Evolutionary conservation across 345 rosid species (phyloP).

Genomic region (Eucalyptus leucophloia): DNA sequence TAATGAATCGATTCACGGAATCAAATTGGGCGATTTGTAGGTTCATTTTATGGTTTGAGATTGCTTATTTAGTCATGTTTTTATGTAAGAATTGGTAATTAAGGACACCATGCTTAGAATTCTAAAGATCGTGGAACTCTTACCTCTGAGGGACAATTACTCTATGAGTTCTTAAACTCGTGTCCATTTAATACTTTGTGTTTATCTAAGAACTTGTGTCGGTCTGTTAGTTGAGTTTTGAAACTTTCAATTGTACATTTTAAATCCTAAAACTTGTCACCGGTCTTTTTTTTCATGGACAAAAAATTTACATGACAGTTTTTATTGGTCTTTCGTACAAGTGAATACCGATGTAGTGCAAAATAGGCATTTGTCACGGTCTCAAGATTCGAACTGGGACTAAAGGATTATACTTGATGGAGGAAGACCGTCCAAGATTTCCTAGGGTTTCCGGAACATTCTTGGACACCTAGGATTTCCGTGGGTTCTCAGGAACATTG

Average conservation of each 20-base stretch:
- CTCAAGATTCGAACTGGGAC: too few species aligned
- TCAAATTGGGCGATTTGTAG: neutral
- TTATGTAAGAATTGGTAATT: neutral
- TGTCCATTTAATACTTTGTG: neutral
- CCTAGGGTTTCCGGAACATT: too few species aligned
- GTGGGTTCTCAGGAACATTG: too few species aligned
- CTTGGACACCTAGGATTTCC: too few species aligned
- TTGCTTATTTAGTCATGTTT: neutral
- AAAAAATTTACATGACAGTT: neutral
- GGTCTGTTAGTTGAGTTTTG: accelerated
- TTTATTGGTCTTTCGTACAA: neutral
- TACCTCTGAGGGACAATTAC: neutral
- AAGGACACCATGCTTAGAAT: neutral
- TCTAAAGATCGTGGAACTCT: neutral
- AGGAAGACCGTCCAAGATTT: too few species aligned
- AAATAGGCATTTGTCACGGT: too few species aligned
- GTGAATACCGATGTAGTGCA: neutral
- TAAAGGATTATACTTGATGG: too few species aligned
- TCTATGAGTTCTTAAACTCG: neutral
- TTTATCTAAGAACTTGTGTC: neutral
- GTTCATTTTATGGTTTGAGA: neutral
- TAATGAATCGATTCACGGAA: neutral
- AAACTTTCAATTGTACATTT: neutral
- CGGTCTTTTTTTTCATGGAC: neutral
- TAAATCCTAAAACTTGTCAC: neutral